Percentiles rank a stretch among this genome's conserved stretches.
Evolutionary conservation across 129 eudicot genomes (phyloP).

Genomic region (Pulicaria dysenterica): DNA sequence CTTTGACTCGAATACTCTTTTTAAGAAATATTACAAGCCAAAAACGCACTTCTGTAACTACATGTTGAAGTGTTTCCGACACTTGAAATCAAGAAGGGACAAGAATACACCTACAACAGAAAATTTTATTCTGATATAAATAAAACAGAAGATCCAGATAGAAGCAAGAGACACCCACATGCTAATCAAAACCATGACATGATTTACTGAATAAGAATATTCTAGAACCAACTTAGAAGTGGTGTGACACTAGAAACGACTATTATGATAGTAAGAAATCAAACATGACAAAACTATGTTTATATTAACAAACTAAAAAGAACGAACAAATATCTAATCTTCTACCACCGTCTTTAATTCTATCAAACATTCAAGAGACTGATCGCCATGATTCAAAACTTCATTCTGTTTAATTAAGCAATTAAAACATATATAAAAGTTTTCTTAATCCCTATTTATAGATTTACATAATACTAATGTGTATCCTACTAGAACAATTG

Average conservation of each 20-base stretch:
- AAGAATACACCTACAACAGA: slow-evolving; percentile 23
- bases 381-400: too few species aligned
- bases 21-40: slow-evolving; percentile 12
- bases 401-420: too few species aligned
- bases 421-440: too few species aligned
- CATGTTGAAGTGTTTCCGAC: slow-evolving; percentile 11
- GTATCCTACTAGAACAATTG: too few species aligned
- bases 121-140: not conserved
- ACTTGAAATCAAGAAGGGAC: slow-evolving; percentile 26
- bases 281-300: not conserved
- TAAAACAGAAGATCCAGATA: not conserved
- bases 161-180: too few species aligned
- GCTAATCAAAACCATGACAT: too few species aligned
- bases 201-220: not conserved
- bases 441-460: too few species aligned
- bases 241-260: not conserved
- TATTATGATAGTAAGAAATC: not conserved
- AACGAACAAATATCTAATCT: too few species aligned
- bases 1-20: slow-evolving; percentile 14
- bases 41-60: slow-evolving; percentile 7
- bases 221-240: not conserved
- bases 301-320: too few species aligned
- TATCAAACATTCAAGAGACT: too few species aligned
- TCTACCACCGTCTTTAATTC: too few species aligned
- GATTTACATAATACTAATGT: too few species aligned